A percentile compares a stretch with the other conserved stretches of the same genome.
Evolutionary conservation across 2,329 filamentous ascomycete genomes (phyloP).

Genomic region (Ascochyta pisi): DNA sequence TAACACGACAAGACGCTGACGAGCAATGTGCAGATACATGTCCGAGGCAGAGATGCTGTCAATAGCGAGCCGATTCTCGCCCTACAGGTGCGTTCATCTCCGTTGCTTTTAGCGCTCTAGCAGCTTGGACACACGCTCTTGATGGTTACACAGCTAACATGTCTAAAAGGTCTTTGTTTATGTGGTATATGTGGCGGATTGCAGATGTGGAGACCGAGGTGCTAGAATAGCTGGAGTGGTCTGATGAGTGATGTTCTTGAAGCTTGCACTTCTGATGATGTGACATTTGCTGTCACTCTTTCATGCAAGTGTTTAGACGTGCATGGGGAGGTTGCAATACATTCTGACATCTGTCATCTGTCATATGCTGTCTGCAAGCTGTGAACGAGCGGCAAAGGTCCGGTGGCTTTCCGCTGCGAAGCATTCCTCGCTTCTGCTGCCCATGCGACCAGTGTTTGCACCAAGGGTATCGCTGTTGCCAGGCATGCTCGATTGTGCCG

Average conservation of each 20-base stretch:
- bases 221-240: constrained; percentile 39
- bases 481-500: not conserved
- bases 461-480: not conserved
- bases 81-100: constrained; percentile 68
- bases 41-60: constrained; percentile 89
- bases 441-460: not conserved
- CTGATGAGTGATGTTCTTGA: not conserved
- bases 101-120: constrained; percentile 3
- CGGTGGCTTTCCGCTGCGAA: constrained; percentile 6
- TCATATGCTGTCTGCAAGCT: constrained; percentile 1
- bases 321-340: constrained; percentile 19
- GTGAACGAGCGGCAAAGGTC: constrained; percentile 12
- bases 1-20: not conserved
- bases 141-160: constrained; percentile 8
- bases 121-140: not conserved
- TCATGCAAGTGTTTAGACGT: not conserved
- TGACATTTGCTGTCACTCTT: not conserved
- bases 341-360: constrained; percentile 11
- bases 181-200: constrained; percentile 98
- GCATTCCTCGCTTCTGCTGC: constrained; percentile 12
- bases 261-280: not conserved
- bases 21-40: constrained; percentile 69
- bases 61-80: constrained; percentile 77
- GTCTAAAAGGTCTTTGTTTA: constrained; percentile 76
- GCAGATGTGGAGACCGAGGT: constrained; percentile 76